phyloP scores from a whole-genome alignment of 164 flowering plant genomes.

The Magnolia sinica region DNA sequence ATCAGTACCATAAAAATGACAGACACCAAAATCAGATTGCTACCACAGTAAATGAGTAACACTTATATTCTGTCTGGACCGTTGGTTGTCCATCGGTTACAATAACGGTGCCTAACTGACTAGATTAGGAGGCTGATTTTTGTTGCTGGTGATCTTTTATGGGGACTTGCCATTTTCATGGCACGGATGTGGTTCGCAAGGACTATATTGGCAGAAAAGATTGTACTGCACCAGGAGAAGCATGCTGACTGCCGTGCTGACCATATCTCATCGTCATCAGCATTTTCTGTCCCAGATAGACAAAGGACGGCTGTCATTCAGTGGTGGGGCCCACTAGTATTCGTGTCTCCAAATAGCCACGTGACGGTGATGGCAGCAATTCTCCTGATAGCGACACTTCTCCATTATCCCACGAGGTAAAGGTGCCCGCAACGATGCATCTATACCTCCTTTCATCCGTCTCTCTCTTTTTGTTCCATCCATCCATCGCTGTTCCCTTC shows the following conservation, averaged over 20 bases:
- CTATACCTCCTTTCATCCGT: neutral
- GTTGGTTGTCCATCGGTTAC: too few relatives aligned
- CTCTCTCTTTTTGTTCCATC: neutral
- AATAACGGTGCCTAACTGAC: too few relatives aligned
- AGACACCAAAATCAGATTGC: too few relatives aligned
- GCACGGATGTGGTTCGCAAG: too few relatives aligned
- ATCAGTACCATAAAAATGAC: too few relatives aligned
- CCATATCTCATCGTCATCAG: neutral
- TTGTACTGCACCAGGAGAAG: neutral
- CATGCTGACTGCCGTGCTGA: neutral
- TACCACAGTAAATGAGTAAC: too few relatives aligned
- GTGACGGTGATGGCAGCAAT: neutral
- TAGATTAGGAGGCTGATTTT: too few relatives aligned
- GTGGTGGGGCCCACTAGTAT: neutral
- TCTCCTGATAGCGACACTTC: neutral
- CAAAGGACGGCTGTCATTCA: neutral
- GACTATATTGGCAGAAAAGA: too few relatives aligned
- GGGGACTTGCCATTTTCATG: too few relatives aligned
- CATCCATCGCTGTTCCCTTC: neutral
- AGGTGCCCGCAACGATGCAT: neutral
- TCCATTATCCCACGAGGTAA: neutral
- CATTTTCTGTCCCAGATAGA: neutral
- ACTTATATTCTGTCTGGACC: too few relatives aligned
- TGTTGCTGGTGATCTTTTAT: too few relatives aligned
- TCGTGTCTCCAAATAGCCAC: neutral